phyloP scores from a whole-genome alignment of 2,329 filamentous ascomycete species.

The Leptosphaerulina australis region DNA sequence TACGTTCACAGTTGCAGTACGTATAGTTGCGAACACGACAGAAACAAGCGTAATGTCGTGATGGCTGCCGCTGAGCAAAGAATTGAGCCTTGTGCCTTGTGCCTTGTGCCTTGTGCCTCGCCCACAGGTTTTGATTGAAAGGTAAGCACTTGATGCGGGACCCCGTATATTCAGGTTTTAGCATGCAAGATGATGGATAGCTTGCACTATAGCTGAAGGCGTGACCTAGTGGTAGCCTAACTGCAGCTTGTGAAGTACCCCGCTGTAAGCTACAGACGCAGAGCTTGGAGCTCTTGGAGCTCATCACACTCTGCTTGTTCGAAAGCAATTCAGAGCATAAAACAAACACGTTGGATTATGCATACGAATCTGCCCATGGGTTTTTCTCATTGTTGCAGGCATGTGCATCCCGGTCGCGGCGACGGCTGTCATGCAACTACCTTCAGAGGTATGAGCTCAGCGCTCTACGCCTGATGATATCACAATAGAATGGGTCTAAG shows the following conservation, averaged over 20 bases:
- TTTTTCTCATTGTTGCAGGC: no score
- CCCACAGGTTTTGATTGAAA: not conserved
- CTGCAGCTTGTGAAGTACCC: conserved; percentile 18
- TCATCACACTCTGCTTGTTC: not conserved
- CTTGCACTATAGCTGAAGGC: not conserved
- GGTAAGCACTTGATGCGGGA: not conserved
- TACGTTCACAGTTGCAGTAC: not conserved
- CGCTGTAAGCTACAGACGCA: conserved; percentile 18
- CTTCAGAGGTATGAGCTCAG: conserved; percentile 4
- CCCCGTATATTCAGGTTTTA: not conserved
- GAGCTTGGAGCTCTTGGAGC: conserved; percentile 8
- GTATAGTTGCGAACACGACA: not conserved
- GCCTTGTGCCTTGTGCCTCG: no score
- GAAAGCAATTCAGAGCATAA: not conserved
- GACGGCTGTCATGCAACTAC: not conserved
- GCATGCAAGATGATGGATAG: conserved; percentile 17
- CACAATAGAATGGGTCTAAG: conserved; percentile 16
- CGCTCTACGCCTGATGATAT: conserved; percentile 14
- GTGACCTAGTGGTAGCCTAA: not conserved
- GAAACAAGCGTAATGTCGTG: not conserved
- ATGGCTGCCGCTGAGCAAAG: not conserved
- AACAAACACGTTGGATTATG: no score
- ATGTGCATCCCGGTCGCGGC: no score
- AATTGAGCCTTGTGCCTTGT: not conserved
- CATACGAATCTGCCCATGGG: no score